Conservation (phyloP, 1,284 basidiomycete genomes). For the Ganoderma sinense region DNA sequence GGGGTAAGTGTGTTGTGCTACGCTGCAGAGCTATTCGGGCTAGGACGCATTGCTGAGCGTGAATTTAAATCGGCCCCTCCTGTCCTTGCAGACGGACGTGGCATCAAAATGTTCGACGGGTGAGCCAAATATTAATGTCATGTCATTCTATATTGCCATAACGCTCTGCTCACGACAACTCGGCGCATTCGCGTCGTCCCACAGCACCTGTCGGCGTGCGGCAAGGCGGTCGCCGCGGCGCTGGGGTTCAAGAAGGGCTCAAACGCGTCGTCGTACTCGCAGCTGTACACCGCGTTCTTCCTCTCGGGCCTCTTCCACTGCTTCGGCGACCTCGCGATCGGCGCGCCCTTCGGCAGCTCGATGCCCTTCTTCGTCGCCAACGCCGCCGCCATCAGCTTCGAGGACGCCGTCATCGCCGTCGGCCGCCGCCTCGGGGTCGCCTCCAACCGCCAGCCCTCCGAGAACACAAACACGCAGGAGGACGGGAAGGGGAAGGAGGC, state of each 20-base stretch:
- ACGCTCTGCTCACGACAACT: slow-evolving; percentile 14
- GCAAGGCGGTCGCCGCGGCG: background rate
- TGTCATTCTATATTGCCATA: no score
- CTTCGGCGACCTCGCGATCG: slow-evolving; percentile 23
- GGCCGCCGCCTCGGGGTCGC: slow-evolving; percentile 11
- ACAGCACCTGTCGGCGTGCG: slow-evolving; percentile 16
- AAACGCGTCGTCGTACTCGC: slow-evolving; percentile 17
- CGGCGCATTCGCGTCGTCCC: slow-evolving; percentile 5
- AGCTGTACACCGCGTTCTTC: slow-evolving; percentile 24
- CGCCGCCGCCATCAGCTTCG: slow-evolving; percentile 23
- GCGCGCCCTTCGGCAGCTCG: slow-evolving; percentile 10
- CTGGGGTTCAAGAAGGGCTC: background rate
- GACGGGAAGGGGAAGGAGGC: slow-evolving; percentile 3
- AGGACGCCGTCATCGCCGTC: slow-evolving; percentile 18
- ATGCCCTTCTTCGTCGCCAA: slow-evolving; percentile 22
- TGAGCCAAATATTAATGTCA: slow-evolving; percentile 17
- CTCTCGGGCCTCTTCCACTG: slow-evolving; percentile 23
- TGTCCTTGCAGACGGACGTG: slow-evolving; percentile 37
- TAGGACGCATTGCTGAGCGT: background rate
- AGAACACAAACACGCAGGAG: background rate
- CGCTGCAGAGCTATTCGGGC: background rate
- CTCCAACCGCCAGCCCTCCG: background rate
- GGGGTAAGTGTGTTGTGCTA: slow-evolving; percentile 39
- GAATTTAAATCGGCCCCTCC: background rate
- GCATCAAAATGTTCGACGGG: slow-evolving; percentile 39